Conservation (phyloP, 108 stramenopile species). For the Poteriospumella lacustris region DNA sequence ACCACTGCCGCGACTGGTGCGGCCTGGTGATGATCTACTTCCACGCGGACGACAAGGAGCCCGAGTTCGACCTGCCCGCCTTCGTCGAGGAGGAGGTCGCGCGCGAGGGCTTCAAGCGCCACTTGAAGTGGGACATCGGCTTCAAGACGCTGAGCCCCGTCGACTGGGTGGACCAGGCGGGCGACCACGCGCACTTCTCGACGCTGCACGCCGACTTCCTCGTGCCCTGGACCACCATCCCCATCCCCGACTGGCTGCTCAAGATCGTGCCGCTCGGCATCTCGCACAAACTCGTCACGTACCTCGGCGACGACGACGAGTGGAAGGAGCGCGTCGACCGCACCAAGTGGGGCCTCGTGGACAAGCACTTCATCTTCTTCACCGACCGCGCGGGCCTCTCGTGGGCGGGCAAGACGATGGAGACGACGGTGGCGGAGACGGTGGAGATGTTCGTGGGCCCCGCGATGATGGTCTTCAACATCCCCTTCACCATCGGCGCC, state of each 20-base stretch:
- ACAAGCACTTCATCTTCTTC: constrained; percentile 5
- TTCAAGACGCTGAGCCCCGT: not conserved
- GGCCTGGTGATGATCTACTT: not conserved
- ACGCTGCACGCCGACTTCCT: constrained; percentile 3
- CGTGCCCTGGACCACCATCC: not conserved
- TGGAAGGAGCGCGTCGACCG: not conserved
- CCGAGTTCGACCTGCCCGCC: not conserved
- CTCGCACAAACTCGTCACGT: not conserved
- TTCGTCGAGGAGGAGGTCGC: not conserved
- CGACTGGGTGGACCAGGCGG: constrained; percentile 20
- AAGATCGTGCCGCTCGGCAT: constrained; percentile 11
- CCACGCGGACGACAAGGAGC: not conserved
- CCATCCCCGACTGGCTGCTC: constrained; percentile 5
- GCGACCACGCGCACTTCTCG: not conserved
- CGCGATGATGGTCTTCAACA: constrained; percentile 14
- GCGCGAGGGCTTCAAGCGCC: not conserved
- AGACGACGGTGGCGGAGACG: not conserved
- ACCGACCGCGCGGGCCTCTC: constrained; percentile 1
- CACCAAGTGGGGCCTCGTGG: not conserved
- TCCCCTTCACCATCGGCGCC: constrained; percentile 13
- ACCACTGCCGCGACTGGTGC: constrained; percentile 12
- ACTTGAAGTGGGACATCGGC: constrained; percentile 17
- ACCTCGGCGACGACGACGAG: not conserved
- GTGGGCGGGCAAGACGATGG: not conserved
- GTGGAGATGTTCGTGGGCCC: constrained; percentile 14